A percentile compares a stretch with the other conserved stretches of the same genome.
These are phyloP conservation scores for Teratosphaeria viscida DNA, from an alignment of 2,329 filamentous ascomycete species.

Conservation along the genomic window DNA sequence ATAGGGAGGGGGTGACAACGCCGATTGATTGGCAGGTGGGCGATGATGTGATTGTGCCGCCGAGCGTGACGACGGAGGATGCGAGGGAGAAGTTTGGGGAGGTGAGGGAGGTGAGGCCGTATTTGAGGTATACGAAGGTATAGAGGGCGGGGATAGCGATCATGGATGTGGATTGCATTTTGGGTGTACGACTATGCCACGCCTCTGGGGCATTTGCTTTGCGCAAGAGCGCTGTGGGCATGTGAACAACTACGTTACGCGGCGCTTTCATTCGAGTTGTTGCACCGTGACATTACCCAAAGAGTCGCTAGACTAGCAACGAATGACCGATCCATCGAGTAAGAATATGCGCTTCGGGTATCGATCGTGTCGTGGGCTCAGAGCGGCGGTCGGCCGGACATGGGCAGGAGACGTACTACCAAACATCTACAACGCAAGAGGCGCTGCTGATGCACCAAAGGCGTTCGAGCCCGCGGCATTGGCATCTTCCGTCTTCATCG, in stretches of 20 bases:
- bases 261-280: not conserved
- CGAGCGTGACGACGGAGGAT: constrained; percentile 69
- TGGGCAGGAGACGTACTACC: not conserved
- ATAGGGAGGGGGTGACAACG: constrained; percentile 60
- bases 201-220: not conserved
- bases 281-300: not conserved
- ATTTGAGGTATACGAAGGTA: constrained; percentile 58
- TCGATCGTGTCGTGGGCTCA: not conserved
- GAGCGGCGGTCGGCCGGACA: not conserved
- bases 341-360: not conserved
- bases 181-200: not conserved
- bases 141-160: constrained; percentile 3
- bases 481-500: constrained; percentile 32
- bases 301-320: not conserved
- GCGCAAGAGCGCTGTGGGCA: not conserved
- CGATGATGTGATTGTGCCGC: constrained; percentile 87
- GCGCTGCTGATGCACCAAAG: constrained; percentile 25
- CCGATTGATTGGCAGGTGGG: constrained; percentile 85
- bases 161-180: not conserved
- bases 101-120: constrained; percentile 51
- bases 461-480: constrained; percentile 22
- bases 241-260: not conserved
- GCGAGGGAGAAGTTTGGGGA: constrained; percentile 82
- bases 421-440: constrained; percentile 16
- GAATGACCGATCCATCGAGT: not conserved